phyloP scores from a whole-genome alignment of 2,329 filamentous ascomycete genomes.

The Fusarium sp. region DNA sequence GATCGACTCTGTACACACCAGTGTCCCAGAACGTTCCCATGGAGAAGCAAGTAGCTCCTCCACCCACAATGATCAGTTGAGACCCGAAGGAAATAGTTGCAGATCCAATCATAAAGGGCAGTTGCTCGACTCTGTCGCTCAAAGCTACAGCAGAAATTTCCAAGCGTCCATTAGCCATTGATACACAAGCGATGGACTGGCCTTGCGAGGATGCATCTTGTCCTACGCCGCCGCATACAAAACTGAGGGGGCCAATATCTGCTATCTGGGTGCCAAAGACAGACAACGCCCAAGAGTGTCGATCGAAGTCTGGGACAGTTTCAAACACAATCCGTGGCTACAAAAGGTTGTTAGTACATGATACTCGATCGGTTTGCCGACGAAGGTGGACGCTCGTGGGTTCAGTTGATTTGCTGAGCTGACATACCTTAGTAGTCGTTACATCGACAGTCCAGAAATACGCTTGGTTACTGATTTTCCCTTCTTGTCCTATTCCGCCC shows the following conservation, averaged over 20 bases:
- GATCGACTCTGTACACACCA: slow-evolving; percentile 59
- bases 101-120: slow-evolving; percentile 76
- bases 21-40: slow-evolving; percentile 88
- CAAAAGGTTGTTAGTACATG: slow-evolving; percentile 2
- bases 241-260: slow-evolving; percentile 31
- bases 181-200: slow-evolving; percentile 41
- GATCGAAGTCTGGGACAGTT: slow-evolving; percentile 4
- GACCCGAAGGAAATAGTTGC: slow-evolving; percentile 60
- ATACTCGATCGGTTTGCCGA: background rate
- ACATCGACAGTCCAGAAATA: slow-evolving; percentile 70
- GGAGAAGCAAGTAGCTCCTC: slow-evolving; percentile 88
- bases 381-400: background rate
- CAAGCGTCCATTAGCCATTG: slow-evolving; percentile 43
- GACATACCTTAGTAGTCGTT: slow-evolving; percentile 50
- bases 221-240: slow-evolving; percentile 50
- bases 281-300: slow-evolving; percentile 32
- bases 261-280: slow-evolving; percentile 48
- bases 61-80: slow-evolving; percentile 72
- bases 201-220: slow-evolving; percentile 42
- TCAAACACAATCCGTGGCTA: slow-evolving; percentile 45
- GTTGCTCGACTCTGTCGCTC: slow-evolving; percentile 4
- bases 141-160: slow-evolving; percentile 9
- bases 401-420: background rate
- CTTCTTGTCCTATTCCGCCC: slow-evolving; percentile 75
- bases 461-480: slow-evolving; percentile 67